Evolutionary conservation across 495 filamentous ascomycete species (phyloP).

Genomic region (Aspergillus cristatus): DNA sequence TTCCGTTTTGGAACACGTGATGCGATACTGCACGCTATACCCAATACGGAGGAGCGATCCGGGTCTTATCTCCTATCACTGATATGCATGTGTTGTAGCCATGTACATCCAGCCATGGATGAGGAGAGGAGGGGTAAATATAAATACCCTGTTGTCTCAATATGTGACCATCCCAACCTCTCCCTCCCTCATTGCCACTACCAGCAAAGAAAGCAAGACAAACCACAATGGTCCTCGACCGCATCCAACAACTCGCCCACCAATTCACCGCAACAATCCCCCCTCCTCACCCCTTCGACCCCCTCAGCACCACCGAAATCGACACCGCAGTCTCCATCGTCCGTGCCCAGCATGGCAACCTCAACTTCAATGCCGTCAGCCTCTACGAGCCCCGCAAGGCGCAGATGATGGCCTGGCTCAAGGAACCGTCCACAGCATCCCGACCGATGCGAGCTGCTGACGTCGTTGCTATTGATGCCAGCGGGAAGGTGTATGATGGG

Average conservation of each 20-base stretch:
- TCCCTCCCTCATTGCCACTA: too few species aligned
- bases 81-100: too few species aligned
- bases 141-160: too few species aligned
- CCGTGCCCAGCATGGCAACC: conserved; percentile 57
- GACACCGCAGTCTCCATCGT: conserved; percentile 61
- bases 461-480: conserved; percentile 74
- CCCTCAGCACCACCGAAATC: conserved; percentile 70
- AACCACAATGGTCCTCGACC: conserved; percentile 53
- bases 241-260: conserved; percentile 57
- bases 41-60: conserved; percentile 18
- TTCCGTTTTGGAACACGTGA: neutral
- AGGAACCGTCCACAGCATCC: conserved; percentile 46
- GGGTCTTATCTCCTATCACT: conserved; percentile 7
- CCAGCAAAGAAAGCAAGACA: too few species aligned
- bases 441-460: conserved; percentile 71
- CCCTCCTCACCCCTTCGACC: conserved; percentile 75
- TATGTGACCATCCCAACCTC: too few species aligned
- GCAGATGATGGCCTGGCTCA: conserved; percentile 79
- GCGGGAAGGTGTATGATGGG: conserved; percentile 77
- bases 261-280: conserved; percentile 50
- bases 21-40: conserved; percentile 15
- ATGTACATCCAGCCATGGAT: conserved; percentile 6
- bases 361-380: conserved; percentile 87
- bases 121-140: neutral
- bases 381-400: conserved; percentile 80